phyloP scores from a whole-genome alignment of 1,139 yeast species.

The Candida sp. region DNA sequence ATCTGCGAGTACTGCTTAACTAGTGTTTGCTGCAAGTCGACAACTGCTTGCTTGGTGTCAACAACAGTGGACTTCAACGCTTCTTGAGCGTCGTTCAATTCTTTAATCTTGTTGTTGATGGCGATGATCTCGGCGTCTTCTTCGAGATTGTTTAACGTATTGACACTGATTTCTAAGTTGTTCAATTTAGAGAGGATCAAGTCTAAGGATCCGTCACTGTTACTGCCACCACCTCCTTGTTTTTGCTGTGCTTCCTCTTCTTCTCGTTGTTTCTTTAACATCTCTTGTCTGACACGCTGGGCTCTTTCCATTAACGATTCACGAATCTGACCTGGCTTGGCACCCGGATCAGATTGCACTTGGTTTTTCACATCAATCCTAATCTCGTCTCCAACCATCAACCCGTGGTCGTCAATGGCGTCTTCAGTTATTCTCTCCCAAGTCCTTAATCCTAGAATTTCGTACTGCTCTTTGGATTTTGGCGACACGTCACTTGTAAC shows the following conservation, averaged over 20 bases:
- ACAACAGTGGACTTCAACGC: slow-evolving; percentile 2
- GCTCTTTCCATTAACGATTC: slow-evolving; percentile 45
- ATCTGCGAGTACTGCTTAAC: slow-evolving; percentile 40
- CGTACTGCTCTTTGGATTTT: slow-evolving; percentile 59
- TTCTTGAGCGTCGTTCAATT: slow-evolving; percentile 1
- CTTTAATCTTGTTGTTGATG: neutral
- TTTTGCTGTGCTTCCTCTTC: slow-evolving; percentile 5
- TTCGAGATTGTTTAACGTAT: neutral
- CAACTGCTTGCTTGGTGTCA: slow-evolving; percentile 3
- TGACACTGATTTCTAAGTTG: slow-evolving; percentile 5
- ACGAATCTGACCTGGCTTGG: slow-evolving; percentile 22
- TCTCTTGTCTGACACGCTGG: slow-evolving; percentile 28
- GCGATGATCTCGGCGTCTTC: slow-evolving; percentile 1
- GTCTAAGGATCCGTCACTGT: neutral
- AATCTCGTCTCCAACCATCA: slow-evolving; percentile 48
- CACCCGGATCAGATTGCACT: slow-evolving; percentile 10
- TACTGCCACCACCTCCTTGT: neutral
- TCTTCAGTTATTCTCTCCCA: slow-evolving; percentile 60
- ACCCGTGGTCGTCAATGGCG: slow-evolving; percentile 60
- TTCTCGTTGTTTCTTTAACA: slow-evolving; percentile 13
- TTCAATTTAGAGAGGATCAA: slow-evolving; percentile 7
- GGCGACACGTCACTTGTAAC: slow-evolving; percentile 45
- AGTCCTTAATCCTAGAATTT: slow-evolving; percentile 57
- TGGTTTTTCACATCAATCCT: slow-evolving; percentile 26
- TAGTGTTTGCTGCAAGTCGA: slow-evolving; percentile 29